Evolutionary conservation across 2,329 filamentous ascomycete genomes (phyloP).

Genomic region (Pyrenochaeta sp.): DNA sequence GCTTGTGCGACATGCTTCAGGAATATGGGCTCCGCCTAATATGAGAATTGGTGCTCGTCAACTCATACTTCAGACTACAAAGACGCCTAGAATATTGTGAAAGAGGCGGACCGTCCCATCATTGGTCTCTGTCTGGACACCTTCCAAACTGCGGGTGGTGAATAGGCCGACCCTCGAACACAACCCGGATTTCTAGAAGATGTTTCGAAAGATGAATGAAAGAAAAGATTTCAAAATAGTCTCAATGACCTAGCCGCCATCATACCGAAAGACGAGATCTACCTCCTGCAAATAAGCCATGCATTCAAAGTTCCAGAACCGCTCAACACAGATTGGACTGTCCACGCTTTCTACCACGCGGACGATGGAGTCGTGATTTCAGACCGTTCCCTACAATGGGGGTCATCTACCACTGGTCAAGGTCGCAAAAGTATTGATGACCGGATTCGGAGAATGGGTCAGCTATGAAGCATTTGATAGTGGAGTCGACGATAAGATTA

Average conservation of each 20-base stretch:
- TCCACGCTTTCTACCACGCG: constrained; percentile 65
- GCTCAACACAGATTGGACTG: constrained; percentile 59
- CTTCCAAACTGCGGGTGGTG: constrained; percentile 75
- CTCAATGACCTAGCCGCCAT: constrained; percentile 63
- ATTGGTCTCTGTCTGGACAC: constrained; percentile 79
- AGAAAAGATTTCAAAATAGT: constrained; percentile 60
- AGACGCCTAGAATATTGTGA: constrained; percentile 73
- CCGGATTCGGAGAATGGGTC: constrained; percentile 72
- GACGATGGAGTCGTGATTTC: constrained; percentile 74
- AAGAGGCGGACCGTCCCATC: constrained; percentile 68
- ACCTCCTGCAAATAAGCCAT: constrained; percentile 76
- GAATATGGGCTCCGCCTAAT: constrained; percentile 66
- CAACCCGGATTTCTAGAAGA: constrained; percentile 65
- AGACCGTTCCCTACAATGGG: constrained; percentile 73
- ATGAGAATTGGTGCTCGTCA: constrained; percentile 78
- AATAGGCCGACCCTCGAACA: constrained; percentile 76
- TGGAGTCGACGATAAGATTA: constrained; percentile 61
- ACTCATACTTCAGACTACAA: constrained; percentile 74
- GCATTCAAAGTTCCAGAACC: constrained; percentile 70
- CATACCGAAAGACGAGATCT: constrained; percentile 74
- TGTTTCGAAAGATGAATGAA: constrained; percentile 55
- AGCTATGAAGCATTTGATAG: constrained; percentile 75
- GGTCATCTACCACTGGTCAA: constrained; percentile 74
- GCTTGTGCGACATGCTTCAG: constrained; percentile 63
- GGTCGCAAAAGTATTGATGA: constrained; percentile 69